These are phyloP conservation scores for Schoenoplectus triqueter DNA, from an alignment of 202 grass and related monocot species.

Conservation along the genomic window DNA sequence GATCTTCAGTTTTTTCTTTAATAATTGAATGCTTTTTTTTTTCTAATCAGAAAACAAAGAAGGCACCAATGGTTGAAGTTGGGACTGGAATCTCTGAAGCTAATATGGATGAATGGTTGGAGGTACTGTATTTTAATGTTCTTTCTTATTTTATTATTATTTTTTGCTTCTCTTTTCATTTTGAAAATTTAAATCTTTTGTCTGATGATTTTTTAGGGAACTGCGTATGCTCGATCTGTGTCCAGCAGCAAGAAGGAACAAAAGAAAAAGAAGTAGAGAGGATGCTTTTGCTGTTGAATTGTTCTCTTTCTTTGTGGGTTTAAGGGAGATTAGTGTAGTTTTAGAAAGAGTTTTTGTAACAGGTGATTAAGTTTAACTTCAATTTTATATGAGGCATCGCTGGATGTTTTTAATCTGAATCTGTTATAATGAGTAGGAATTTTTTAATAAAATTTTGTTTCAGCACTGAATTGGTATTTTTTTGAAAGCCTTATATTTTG, in stretches of 20 bases:
- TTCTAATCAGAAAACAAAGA: slow-evolving; percentile 82
- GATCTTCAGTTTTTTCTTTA: background rate
- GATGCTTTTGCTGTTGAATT: slow-evolving; percentile 19
- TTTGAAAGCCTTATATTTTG: no score
- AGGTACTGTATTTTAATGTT: slow-evolving; percentile 46
- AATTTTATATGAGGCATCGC: slow-evolving; percentile 21
- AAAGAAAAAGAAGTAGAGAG: slow-evolving; percentile 63
- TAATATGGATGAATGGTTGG: slow-evolving; percentile 89
- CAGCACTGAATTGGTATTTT: background rate
- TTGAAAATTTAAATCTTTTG: background rate
- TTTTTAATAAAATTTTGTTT: slow-evolving; percentile 9
- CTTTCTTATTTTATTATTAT: background rate
- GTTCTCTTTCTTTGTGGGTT: slow-evolving; percentile 31
- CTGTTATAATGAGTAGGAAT: slow-evolving; percentile 29
- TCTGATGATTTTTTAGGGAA: slow-evolving; percentile 46
- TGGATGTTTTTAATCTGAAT: slow-evolving; percentile 19
- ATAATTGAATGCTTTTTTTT: slow-evolving; percentile 1
- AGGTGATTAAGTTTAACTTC: slow-evolving; percentile 28
- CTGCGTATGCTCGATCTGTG: slow-evolving; percentile 52
- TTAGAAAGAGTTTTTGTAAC: slow-evolving; percentile 39
- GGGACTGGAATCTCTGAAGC: slow-evolving; percentile 78
- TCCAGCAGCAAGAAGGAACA: slow-evolving; percentile 59
- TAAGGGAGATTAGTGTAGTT: slow-evolving; percentile 21
- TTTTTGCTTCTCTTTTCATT: background rate
- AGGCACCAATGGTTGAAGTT: slow-evolving; percentile 73